Base-by-base conservation (phyloP, 257 asterid genomes). In the Coffea canephora region DNA sequence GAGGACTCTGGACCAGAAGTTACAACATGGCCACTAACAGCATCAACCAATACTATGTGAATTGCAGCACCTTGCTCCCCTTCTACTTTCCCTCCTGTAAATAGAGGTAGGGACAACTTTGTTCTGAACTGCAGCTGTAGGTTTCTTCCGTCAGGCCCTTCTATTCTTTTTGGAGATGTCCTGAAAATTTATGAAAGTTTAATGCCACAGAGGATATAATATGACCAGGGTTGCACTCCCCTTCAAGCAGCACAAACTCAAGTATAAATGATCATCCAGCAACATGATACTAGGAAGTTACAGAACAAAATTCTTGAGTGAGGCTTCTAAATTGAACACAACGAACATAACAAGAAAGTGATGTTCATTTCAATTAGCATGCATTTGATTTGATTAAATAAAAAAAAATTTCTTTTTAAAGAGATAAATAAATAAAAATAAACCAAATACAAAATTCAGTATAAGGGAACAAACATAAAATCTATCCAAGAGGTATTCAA, bases 1-100 rank as follows among this genome's bases (percentile, higher is more conserved):
- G 88, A 87, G 82, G 99, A 93, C 83, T 89, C 97, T 7, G 94
- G 91, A 70, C 95, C 99, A 67, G 94, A 83, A 75, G 94, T 91
- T 69, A 95, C 91, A 46, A 95, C 89, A 74, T 79, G 88, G 59
- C 93, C 90, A 11, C 93, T 87, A 77, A 78, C 87, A 75, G 92
- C 90, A 85, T 95, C 96, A 21, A 91, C 70, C 92, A 95, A 86
- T 80, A 93, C 92, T 77, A 93, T 68, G 81, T 95, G 96, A 77
- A 95, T 88, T 39, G 97, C 86, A 50, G 96, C 78, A 64, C 96
- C 94, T 83, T 91, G 94, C 86, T 93, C 98, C 82, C 98, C 97
- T 84, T 93, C 98, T 55, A 95, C 95, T 84, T 91, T 90, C 71
- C 93, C 97, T 82, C 98, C 98, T 13, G 99, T 95, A 78, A 91